These are phyloP conservation scores for Pleurotus giganteus DNA, from an alignment of 768 basidiomycete genomes.

Conservation along the genomic window DNA sequence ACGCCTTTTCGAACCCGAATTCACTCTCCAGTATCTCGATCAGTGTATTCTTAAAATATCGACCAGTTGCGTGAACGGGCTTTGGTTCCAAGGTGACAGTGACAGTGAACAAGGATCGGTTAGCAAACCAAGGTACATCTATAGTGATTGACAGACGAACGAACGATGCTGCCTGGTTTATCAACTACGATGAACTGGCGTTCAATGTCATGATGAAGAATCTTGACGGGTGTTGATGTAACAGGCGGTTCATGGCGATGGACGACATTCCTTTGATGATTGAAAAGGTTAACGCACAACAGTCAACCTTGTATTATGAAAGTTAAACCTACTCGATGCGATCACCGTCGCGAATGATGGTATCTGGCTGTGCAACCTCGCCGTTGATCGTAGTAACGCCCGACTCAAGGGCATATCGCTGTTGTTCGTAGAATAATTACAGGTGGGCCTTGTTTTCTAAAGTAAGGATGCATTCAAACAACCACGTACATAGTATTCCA, in stretches of 20 bases:
- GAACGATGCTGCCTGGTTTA: slow-evolving; percentile 94
- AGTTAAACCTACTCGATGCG: slow-evolving; percentile 71
- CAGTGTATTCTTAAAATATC: slow-evolving; percentile 87
- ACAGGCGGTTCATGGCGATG: slow-evolving; percentile 98
- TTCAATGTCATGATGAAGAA: slow-evolving; percentile 75
- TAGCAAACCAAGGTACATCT: slow-evolving; percentile 8
- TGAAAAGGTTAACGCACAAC: slow-evolving; percentile 2
- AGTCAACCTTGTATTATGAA: slow-evolving; percentile 2
- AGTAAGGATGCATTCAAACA: slow-evolving; percentile 3
- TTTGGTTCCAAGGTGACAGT: slow-evolving; percentile 23
- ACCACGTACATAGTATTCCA: slow-evolving; percentile 90
- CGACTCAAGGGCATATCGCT: slow-evolving; percentile 72
- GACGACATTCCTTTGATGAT: slow-evolving; percentile 70
- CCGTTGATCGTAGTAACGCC: slow-evolving; percentile 97
- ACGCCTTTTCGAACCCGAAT: slow-evolving; percentile 76
- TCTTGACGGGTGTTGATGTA: slow-evolving; percentile 74
- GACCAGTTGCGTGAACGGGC: slow-evolving; percentile 91
- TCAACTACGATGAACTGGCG: slow-evolving; percentile 89
- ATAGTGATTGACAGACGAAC: slow-evolving; percentile 32
- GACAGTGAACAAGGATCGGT: slow-evolving; percentile 3
- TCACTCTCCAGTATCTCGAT: slow-evolving; percentile 84
- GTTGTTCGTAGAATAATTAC: not conserved
- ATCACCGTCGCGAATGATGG: slow-evolving; percentile 83
- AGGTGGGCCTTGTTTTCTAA: slow-evolving; percentile 2
- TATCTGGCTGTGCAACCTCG: slow-evolving; percentile 74